Evolutionary conservation across 2,329 filamentous ascomycete species (phyloP), one percentile per base, ranked within the genome.

Genomic region (Pseudogymnoascus sp.): DNA sequence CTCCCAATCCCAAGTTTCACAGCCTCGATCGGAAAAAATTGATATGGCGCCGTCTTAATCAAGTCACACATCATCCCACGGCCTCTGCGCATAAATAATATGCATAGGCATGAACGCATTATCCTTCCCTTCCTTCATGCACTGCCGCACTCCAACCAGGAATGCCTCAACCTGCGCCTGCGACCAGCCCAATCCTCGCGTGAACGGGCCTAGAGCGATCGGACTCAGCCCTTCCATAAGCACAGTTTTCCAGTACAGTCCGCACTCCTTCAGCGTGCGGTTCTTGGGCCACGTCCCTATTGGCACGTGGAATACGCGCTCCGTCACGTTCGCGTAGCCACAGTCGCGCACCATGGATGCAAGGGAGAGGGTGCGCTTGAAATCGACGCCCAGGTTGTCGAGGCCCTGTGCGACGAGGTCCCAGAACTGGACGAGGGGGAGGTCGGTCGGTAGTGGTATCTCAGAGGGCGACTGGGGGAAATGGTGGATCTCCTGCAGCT

Each of bases 221-320:
- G 80, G 80, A 67, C 83, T 79, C 13, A 82, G 70, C 11, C 80
- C 81, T 66, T 83, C 79, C 1, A 80, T 72, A 51, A 83, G 71
- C 45, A 82, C 79, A 6, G 79, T 81, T 54, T 79, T 75, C 79
- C 79, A 82, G 70, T 82, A 81, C 14, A 80, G 68, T 0, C 82
- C 82, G 19, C 83, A 80, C 57, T 78, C 77, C 71, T 83, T 83
- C 60, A 82, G 71, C 3, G 77, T 75, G 63, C 78, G 78, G 65
- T 83, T 82, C 62, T 77, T 80, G 3, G 81, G 79, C 82, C 82
- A 84, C 0, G 79, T 78, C 0, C 83, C 83, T 37, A 84, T 79
- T 1, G 83, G 83, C 3, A 84, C 75, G 71, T 81, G 80, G 63
- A 81, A 80, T 13, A 80, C 70, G 16, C 75, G 76, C 69, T 83